These are phyloP conservation scores for Podaxis carcinomalis DNA, from an alignment of 768 basidiomycete species.

Conservation along the genomic window DNA sequence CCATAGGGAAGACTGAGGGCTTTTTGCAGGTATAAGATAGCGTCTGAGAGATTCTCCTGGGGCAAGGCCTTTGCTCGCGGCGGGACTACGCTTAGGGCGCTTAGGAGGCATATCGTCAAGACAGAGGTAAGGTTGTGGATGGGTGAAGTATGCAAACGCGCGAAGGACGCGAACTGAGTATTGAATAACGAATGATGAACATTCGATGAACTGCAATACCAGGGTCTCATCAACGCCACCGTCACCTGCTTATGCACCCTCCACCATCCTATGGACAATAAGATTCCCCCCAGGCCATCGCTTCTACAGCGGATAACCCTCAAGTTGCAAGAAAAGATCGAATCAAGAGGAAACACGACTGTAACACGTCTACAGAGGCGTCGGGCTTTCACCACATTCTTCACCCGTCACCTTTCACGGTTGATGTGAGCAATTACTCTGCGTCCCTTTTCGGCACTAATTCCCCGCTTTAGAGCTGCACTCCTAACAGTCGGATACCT, in stretches of 20 bases:
- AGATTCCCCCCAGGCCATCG: not conserved
- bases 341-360: slow-evolving; percentile 23
- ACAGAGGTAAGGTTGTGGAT: slow-evolving; percentile 11
- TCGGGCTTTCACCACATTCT: slow-evolving; percentile 31
- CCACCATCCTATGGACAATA: slow-evolving; percentile 5
- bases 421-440: slow-evolving; percentile 29
- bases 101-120: slow-evolving; percentile 48
- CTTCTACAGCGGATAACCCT: slow-evolving; percentile 4
- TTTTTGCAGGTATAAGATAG: slow-evolving; percentile 40
- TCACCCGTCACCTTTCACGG: slow-evolving; percentile 24
- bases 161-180: slow-evolving; percentile 5
- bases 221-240: not conserved
- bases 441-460: slow-evolving; percentile 2
- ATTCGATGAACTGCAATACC: not conserved
- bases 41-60: slow-evolving; percentile 64
- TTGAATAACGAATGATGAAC: slow-evolving; percentile 6
- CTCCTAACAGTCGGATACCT: slow-evolving; percentile 65
- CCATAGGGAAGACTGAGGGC: slow-evolving; percentile 52
- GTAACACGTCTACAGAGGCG: slow-evolving; percentile 43
- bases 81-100: slow-evolving; percentile 50
- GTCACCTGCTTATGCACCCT: not conserved
- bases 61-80: slow-evolving; percentile 43
- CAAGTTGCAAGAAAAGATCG: slow-evolving; percentile 21
- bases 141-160: slow-evolving; percentile 7
- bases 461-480: slow-evolving; percentile 34